A percentile compares a stretch with the other conserved stretches of the same genome.
Conservation (phyloP, 352 stramenopile species). For the Pythium aphanidermatum region DNA sequence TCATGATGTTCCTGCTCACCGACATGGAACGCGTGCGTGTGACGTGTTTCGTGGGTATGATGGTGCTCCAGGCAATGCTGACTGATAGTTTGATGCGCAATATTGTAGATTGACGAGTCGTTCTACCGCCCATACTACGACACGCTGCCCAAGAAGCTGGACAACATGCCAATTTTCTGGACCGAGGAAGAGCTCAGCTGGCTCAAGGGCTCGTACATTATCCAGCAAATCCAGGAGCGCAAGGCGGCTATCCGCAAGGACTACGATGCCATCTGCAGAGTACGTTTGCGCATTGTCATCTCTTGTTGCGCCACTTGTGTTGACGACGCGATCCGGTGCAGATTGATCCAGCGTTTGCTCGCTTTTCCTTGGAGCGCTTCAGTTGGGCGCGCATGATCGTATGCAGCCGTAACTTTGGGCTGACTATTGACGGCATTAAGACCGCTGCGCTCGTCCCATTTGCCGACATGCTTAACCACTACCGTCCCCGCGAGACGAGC, state of each 20-base stretch:
- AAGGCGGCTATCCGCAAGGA: slow-evolving; percentile 95
- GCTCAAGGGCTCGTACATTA: slow-evolving; percentile 90
- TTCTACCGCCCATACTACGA: slow-evolving; percentile 96
- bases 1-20: slow-evolving; percentile 98
- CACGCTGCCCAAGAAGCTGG: slow-evolving; percentile 92
- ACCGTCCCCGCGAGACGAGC: slow-evolving; percentile 95
- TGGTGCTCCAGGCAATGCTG: not conserved
- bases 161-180: slow-evolving; percentile 99
- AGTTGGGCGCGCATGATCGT: slow-evolving; percentile 99
- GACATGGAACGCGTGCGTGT: slow-evolving; percentile 91
- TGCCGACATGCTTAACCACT: slow-evolving; percentile 99
- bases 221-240: slow-evolving; percentile 94
- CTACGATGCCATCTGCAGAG: slow-evolving; percentile 94
- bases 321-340: too few species aligned
- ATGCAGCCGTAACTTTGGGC: slow-evolving; percentile 97
- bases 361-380: slow-evolving; percentile 96
- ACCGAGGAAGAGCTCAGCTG: slow-evolving; percentile 89
- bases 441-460: slow-evolving; percentile 98
- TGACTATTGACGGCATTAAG: slow-evolving; percentile 96
- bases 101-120: slow-evolving; percentile 50
- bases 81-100: not conserved
- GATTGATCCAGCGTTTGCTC: slow-evolving; percentile 86
- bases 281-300: too few species aligned
- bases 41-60: slow-evolving; percentile 1
- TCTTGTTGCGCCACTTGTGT: too few species aligned